Evolutionary conservation across 305 asterid genomes (phyloP).

Genomic region (Solanum hybrid): DNA sequence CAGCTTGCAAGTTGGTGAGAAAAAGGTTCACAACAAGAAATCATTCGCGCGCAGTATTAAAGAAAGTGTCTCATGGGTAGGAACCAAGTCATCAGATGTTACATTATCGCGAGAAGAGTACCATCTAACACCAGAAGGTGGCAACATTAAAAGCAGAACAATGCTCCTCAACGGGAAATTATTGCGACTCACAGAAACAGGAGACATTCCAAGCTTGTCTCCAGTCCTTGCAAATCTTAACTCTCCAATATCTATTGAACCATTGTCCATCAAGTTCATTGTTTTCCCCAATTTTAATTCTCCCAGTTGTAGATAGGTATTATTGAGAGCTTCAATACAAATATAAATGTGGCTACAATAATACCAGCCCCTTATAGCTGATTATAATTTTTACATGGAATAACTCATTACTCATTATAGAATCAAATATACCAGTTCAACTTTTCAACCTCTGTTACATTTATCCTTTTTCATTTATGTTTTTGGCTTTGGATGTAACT

Average conservation of each 20-base stretch:
- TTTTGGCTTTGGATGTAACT: background rate
- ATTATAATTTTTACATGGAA: background rate
- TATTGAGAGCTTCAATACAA: background rate
- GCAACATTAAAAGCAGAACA: slow-evolving; percentile 38
- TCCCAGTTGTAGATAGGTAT: slow-evolving; percentile 32
- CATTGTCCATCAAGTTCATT: slow-evolving; percentile 65
- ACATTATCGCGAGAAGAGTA: slow-evolving; percentile 55
- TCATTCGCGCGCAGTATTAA: slow-evolving; percentile 39
- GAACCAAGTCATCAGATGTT: slow-evolving; percentile 50
- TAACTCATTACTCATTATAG: background rate
- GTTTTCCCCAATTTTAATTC: slow-evolving; percentile 49
- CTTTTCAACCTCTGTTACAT: background rate
- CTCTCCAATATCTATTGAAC: slow-evolving; percentile 35
- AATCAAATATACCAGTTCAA: background rate
- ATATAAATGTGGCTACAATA: background rate
- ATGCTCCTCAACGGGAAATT: slow-evolving; percentile 54
- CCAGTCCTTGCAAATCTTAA: slow-evolving; percentile 25
- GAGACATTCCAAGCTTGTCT: slow-evolving; percentile 38
- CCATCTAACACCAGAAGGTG: slow-evolving; percentile 55
- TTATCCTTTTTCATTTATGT: background rate
- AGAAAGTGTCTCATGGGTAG: slow-evolving; percentile 61
- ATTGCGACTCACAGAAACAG: slow-evolving; percentile 30
- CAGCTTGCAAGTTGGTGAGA: slow-evolving; percentile 8
- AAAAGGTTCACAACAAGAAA: slow-evolving; percentile 7
- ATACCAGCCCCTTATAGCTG: background rate